Base-by-base conservation (phyloP, 164 flowering plant genomes). In the Berberis thunbergii region DNA sequence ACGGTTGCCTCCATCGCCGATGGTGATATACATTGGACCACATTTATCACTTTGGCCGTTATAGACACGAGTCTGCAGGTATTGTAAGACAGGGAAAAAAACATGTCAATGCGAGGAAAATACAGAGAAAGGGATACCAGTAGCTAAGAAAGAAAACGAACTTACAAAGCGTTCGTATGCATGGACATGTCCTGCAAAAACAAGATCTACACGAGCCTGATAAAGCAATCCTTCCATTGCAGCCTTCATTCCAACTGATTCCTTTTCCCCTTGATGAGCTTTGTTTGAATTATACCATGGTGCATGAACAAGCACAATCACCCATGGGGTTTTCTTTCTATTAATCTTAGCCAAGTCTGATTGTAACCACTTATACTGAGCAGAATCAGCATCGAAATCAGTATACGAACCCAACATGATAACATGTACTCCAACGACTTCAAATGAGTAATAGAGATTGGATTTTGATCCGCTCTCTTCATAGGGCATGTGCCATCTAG, bases 151-250 rank as follows among this genome's bases (percentile, higher is more conserved):
- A 50, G 7, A 2, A 26, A 7, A 10, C 8, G 38, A 56, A 56
- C 96, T 83, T 82, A 91, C 97, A 55, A 87, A 87, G 61, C 96
- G 88, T 60, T 91, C 97, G 41, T 91, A 91, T 42, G 97, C 96
- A 83, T 88, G 97, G 1, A 88, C 90, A 72, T 91, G 96, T 1
- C 96, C 94, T 2, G 94, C 85, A 50, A 86, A 86, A 46, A 91
- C 84, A 38, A 79, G 63, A 58, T 88, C 96, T 3, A 87, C 92
- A 0, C 85, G 77, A 69, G 89, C 85, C 3, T 45, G 40, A 55
- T 76, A 87, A n/a, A 91, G 67, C 66, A 91, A 63, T 0, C 57
- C 81, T 64, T 91, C 96, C 90, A 91, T 81, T 63, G 74, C 52
- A 1, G 64, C 64, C 73, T 68, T 91, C 97, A 89, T 91, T 9